phyloP scores from a whole-genome alignment of 495 filamentous ascomycete species.

The Chlorociboria aeruginascens region DNA sequence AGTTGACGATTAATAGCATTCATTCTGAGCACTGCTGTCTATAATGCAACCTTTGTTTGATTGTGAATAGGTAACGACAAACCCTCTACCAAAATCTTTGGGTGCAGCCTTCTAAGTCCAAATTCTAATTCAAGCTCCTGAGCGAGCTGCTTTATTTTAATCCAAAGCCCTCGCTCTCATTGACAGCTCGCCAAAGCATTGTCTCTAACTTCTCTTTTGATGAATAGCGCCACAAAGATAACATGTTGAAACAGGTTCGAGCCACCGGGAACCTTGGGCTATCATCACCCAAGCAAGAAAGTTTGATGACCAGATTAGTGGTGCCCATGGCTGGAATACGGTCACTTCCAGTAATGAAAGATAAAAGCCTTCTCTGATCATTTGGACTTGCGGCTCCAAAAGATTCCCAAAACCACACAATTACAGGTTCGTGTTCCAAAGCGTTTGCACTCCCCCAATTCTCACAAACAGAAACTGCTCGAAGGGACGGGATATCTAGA shows the following conservation, averaged over 20 bases:
- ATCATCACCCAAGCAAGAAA: conserved; percentile 68
- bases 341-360: conserved; percentile 90
- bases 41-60: neutral
- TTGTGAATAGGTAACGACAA: too few relatives aligned
- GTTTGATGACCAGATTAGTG: conserved; percentile 62
- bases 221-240: conserved; percentile 64
- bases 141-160: conserved; percentile 45
- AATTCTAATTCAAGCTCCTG: conserved; percentile 7
- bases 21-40: too few relatives aligned
- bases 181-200: conserved; percentile 75
- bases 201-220: conserved; percentile 51
- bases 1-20: too few relatives aligned
- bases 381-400: conserved; percentile 53
- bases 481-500: conserved; percentile 65
- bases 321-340: conserved; percentile 87
- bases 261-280: conserved; percentile 67
- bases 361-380: conserved; percentile 66
- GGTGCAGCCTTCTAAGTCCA: neutral
- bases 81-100: too few relatives aligned
- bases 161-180: conserved; percentile 89
- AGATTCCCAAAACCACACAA: conserved; percentile 84
- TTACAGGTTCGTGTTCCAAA: conserved; percentile 47
- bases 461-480: conserved; percentile 72
- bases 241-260: conserved; percentile 83
- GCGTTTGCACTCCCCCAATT: conserved; percentile 48